These are phyloP conservation scores for Candida argentea DNA, from an alignment of 805 yeast genomes.

Conservation along the genomic window DNA sequence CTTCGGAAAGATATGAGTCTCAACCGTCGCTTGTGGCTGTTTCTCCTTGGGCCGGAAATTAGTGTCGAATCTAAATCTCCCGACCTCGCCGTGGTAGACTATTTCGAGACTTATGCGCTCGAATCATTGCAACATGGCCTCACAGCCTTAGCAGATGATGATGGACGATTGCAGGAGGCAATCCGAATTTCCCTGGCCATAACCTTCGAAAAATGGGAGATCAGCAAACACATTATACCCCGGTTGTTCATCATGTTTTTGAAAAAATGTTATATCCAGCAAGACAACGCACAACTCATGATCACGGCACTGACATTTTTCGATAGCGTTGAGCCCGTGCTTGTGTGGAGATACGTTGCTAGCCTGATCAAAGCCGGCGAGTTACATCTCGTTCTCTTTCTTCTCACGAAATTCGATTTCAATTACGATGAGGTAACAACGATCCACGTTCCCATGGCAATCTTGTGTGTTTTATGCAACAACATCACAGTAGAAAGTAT, in stretches of 20 bases:
- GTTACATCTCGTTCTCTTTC: conserved; percentile 40
- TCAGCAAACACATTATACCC: conserved; percentile 70
- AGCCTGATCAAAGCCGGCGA: no score
- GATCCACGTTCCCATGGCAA: conserved; percentile 63
- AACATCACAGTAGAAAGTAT: conserved; percentile 27
- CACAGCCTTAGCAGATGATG: conserved; percentile 29
- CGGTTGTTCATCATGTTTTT: conserved; percentile 58
- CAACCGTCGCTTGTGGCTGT: conserved; percentile 87
- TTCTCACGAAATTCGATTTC: conserved; percentile 57
- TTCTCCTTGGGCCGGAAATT: conserved; percentile 77
- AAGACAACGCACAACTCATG: conserved; percentile 34
- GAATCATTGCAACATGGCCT: conserved; percentile 44
- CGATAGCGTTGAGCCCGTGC: conserved; percentile 74
- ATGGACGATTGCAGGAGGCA: conserved; percentile 35
- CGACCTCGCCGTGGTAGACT: conserved; percentile 19
- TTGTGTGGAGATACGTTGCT: conserved; percentile 79
- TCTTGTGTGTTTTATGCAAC: conserved; percentile 36
- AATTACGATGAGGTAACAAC: conserved; percentile 81
- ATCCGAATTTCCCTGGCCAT: conserved; percentile 55
- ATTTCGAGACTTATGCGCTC: conserved; percentile 52
- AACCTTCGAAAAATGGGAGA: conserved; percentile 91
- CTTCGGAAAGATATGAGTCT: conserved; percentile 86
- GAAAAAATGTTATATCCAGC: conserved; percentile 27
- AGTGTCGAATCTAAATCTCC: conserved; percentile 5
- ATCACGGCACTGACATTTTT: conserved; percentile 60